Evolutionary conservation across 2,329 filamentous ascomycete species (phyloP), one percentile per base, ranked within the genome.

Genomic region (Hypomyces perniciosus): DNA sequence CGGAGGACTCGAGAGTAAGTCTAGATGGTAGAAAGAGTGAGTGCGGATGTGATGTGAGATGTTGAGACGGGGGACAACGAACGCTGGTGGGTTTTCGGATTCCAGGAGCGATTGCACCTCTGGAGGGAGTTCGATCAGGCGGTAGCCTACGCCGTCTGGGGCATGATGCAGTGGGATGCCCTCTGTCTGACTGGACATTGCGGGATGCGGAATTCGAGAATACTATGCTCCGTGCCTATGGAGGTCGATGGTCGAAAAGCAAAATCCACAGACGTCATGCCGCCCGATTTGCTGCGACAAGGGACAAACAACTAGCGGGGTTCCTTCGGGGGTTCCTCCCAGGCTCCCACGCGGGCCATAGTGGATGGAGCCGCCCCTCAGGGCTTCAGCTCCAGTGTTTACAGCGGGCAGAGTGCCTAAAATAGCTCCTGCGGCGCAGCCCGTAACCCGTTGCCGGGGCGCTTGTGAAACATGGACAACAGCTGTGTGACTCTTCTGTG

Each of bases 91-190:
- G 39, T 71, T 62, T 12, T 75, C 70, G 7, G 78, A 75, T 61
- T 82, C 77, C 39, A 85, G 73, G 5, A 80, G 68, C 20, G 72
- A 67, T 44, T 79, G 71, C 7, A 85, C 69, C 51, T 84, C 81
- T 0, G 79, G 69, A 1, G 82, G 80, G 3, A 85, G 73, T 62
- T 85, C 82, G 46, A 85, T 69, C 50, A 85, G 74, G 52, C 79
- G 81, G 65, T 83, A 84, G 46, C 74, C 72, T 12, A 72, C 59
- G 39, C 73, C 69, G 43, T 76, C 67, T 6, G 75, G 75, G 37
- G 68, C 68, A 58, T 81, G 74, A 41, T 69, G 65, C 50, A 85
- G 68, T 6, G 74, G 70, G 40, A 81, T 77, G 43, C 73, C 74
- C n/a, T 65, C 59, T 6, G 61, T 59, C 59, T 80, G 77, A 50